phyloP scores from a whole-genome alignment of 2,329 filamentous ascomycete species.

The Colletotrichum echinochloae region DNA sequence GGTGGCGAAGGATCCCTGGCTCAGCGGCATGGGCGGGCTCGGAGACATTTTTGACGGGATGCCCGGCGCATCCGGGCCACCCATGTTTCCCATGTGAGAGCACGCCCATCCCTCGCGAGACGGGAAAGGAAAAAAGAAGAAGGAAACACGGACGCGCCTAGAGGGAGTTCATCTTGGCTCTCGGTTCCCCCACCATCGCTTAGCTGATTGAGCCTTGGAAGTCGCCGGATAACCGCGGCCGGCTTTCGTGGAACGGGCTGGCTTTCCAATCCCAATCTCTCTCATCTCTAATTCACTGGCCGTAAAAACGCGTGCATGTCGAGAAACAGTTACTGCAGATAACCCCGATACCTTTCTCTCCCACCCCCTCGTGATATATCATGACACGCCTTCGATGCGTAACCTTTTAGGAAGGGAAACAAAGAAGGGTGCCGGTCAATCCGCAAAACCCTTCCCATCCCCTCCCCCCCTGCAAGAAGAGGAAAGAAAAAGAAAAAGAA shows the following conservation, averaged over 20 bases:
- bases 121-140: background rate
- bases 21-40: conserved; percentile 50
- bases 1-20: conserved; percentile 55
- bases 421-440: background rate
- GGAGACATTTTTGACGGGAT: conserved; percentile 51
- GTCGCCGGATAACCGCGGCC: background rate
- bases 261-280: background rate
- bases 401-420: no score
- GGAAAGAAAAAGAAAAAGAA: background rate
- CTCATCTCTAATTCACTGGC: background rate
- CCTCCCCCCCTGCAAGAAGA: background rate
- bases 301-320: background rate
- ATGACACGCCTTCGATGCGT: background rate
- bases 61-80: conserved; percentile 45
- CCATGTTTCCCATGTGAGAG: conserved; percentile 51
- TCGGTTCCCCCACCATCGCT: background rate
- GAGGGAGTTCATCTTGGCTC: background rate
- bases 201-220: background rate
- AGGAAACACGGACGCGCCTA: background rate
- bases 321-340: background rate
- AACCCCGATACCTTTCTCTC: background rate
- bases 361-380: background rate
- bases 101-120: background rate
- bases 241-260: background rate
- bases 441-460: background rate